phyloP scores from a whole-genome alignment of 2,329 filamentous ascomycete genomes.

The Orbilia oligospora region DNA sequence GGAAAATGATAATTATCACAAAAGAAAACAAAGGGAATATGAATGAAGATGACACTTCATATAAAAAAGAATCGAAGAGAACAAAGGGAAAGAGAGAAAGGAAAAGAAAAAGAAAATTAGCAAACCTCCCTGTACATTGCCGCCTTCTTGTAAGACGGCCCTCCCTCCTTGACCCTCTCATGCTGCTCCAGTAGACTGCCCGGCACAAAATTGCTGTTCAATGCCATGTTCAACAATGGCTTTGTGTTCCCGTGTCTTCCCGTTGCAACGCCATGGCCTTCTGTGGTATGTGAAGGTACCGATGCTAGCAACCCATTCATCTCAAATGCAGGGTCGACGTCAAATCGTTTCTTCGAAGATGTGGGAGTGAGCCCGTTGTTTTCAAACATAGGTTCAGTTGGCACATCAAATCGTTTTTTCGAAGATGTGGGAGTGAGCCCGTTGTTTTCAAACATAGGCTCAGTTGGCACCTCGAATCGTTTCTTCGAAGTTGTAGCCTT shows the following conservation, averaged over 20 bases:
- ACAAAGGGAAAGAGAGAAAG: constrained; percentile 3
- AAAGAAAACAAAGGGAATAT: constrained; percentile 4
- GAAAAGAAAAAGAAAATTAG: constrained; percentile 1
- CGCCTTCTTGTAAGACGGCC: constrained; percentile 47
- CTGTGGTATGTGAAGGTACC: constrained; percentile 16
- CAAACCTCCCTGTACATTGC: constrained; percentile 38
- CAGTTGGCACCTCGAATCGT: constrained; percentile 23
- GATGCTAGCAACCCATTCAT: constrained; percentile 56
- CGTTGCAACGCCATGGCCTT: constrained; percentile 49
- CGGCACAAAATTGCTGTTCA: constrained; percentile 54
- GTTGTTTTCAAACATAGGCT: constrained; percentile 22
- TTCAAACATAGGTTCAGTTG: constrained; percentile 17
- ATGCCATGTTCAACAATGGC: constrained; percentile 53
- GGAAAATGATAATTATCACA: background rate
- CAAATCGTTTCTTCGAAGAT: constrained; percentile 43
- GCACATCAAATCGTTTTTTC: constrained; percentile 33
- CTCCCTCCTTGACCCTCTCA: constrained; percentile 52
- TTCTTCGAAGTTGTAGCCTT: constrained; percentile 37
- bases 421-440: constrained; percentile 31
- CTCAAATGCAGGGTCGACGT: constrained; percentile 40
- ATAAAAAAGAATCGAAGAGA: constrained; percentile 10
- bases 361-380: constrained; percentile 24
- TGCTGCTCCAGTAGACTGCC: constrained; percentile 59
- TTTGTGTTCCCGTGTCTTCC: constrained; percentile 40
- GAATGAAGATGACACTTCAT: constrained; percentile 8